Conservation (phyloP, 257 asterid species). For the Schizonepeta tenuifolia region DNA sequence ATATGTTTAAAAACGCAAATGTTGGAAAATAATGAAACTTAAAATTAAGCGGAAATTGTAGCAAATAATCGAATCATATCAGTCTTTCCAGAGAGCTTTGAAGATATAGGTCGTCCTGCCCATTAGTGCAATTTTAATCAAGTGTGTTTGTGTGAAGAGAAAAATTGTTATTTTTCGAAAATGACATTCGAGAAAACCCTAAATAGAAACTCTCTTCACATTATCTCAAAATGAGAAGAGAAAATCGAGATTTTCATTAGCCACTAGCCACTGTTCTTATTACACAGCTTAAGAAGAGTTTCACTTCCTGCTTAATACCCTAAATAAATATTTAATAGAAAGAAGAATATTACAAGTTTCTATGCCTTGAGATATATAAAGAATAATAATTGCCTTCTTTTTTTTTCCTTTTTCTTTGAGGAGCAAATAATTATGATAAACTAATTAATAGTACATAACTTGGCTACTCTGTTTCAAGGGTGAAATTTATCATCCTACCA, state of each 20-base stretch:
- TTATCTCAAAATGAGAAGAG: not conserved
- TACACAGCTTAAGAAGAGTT: not conserved
- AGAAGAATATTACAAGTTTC: not conserved
- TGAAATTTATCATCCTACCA: constrained; percentile 51
- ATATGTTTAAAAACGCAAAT: too few relatives aligned
- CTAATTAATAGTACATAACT: not conserved
- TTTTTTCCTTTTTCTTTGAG: not conserved
- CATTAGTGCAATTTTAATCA: too few relatives aligned
- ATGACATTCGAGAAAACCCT: too few relatives aligned
- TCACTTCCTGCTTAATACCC: not conserved
- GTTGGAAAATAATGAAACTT: too few relatives aligned
- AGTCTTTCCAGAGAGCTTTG: too few relatives aligned
- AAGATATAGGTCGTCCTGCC: too few relatives aligned
- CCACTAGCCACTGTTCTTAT: not conserved
- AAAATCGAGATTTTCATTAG: not conserved
- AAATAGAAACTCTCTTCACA: not conserved
- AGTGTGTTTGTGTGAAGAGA: too few relatives aligned
- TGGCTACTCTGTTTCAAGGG: not conserved
- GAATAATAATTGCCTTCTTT: not conserved
- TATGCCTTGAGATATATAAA: not conserved
- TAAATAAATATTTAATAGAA: too few relatives aligned
- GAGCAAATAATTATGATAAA: constrained; percentile 13
- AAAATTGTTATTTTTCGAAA: too few relatives aligned
- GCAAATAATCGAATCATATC: too few relatives aligned
- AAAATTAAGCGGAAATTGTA: too few relatives aligned